Percentiles rank a stretch among this genome's conserved stretches.
Evolutionary conservation across 148 eudicot genomes (phyloP).

Genomic region (Rhododendron kiyosumense): DNA sequence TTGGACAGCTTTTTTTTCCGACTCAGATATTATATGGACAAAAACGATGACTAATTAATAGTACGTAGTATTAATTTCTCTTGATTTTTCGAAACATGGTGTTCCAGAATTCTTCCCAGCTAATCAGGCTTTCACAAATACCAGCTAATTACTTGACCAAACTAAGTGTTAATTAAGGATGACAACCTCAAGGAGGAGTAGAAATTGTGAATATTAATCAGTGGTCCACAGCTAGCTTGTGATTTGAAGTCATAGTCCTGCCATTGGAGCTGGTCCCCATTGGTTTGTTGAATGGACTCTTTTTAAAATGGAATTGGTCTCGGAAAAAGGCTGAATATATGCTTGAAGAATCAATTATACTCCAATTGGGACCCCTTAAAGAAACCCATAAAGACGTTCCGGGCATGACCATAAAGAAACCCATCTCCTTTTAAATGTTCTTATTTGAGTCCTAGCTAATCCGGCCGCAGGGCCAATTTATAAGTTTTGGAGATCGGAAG

Average conservation of each 20-base stretch:
- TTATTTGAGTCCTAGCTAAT: too few species aligned
- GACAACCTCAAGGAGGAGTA: background rate
- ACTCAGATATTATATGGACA: too few species aligned
- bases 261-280: background rate
- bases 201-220: background rate
- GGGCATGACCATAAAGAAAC: too few species aligned
- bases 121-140: background rate
- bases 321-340: background rate
- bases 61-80: too few species aligned
- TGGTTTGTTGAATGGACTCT: background rate
- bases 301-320: background rate
- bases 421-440: too few species aligned
- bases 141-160: background rate
- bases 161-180: background rate
- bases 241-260: background rate
- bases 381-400: too few species aligned
- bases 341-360: too few species aligned
- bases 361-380: too few species aligned
- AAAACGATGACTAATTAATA: background rate
- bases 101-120: background rate
- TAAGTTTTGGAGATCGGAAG: too few species aligned
- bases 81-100: too few species aligned
- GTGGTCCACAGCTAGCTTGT: background rate
- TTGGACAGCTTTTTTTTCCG: too few species aligned
- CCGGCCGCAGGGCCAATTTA: rapidly evolving